These are phyloP conservation scores for Aspergillus pseudotamarii DNA, from an alignment of 2,329 filamentous ascomycete species.

Conservation along the genomic window DNA sequence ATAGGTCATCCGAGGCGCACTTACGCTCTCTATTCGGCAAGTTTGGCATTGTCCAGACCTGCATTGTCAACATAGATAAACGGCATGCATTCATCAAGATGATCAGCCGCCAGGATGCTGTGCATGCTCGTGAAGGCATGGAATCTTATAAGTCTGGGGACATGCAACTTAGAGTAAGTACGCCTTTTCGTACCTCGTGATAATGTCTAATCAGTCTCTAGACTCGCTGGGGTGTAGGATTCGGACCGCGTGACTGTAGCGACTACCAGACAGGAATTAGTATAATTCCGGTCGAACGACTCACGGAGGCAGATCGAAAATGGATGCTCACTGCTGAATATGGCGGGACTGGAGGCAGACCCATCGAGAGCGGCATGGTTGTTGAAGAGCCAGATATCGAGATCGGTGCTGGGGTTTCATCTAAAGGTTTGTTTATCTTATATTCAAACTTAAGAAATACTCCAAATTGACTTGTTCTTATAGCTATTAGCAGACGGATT, in stretches of 20 bases:
- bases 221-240: slow-evolving; percentile 97
- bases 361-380: slow-evolving; percentile 79
- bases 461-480: slow-evolving; percentile 17
- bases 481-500: slow-evolving; percentile 56
- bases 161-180: slow-evolving; percentile 70
- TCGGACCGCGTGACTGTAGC: slow-evolving; percentile 94
- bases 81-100: slow-evolving; percentile 99
- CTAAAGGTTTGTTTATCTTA: slow-evolving; percentile 65
- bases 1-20: slow-evolving; percentile 75
- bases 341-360: slow-evolving; percentile 83
- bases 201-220: slow-evolving; percentile 44
- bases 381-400: slow-evolving; percentile 98
- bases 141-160: slow-evolving; percentile 75
- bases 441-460: neutral
- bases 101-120: slow-evolving; percentile 83
- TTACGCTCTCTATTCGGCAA: slow-evolving; percentile 77
- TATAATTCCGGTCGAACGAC: slow-evolving; percentile 85
- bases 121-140: slow-evolving; percentile 83
- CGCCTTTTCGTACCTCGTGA: neutral
- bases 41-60: slow-evolving; percentile 90
- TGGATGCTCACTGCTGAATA: slow-evolving; percentile 95
- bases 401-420: slow-evolving; percentile 95
- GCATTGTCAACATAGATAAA: slow-evolving; percentile 97
- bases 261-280: slow-evolving; percentile 93
- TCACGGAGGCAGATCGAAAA: slow-evolving; percentile 95